Evolutionary conservation across 2,329 filamentous ascomycete genomes (phyloP).

Genomic region (Xylariaceae sp.): DNA sequence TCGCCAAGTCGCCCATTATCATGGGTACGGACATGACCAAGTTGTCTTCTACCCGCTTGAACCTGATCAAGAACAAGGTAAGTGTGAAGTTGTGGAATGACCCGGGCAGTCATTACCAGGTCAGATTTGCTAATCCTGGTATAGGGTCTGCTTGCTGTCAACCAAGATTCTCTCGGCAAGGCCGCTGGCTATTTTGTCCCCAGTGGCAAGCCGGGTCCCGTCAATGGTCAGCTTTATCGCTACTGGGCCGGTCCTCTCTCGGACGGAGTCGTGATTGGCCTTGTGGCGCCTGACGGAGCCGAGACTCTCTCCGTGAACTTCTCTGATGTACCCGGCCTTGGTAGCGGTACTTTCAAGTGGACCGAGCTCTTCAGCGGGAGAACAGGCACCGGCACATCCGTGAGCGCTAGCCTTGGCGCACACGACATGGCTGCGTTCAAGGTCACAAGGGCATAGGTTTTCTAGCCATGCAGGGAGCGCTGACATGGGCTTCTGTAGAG

Average conservation of each 20-base stretch:
- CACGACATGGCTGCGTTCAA: constrained; percentile 1
- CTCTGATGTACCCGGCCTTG: constrained; percentile 2
- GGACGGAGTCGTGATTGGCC: constrained; percentile 2
- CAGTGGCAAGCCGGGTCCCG: neutral
- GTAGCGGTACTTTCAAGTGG: neutral
- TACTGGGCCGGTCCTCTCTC: constrained; percentile 1
- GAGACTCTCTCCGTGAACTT: constrained; percentile 3
- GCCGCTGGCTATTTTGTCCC: neutral
- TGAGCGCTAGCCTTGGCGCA: neutral
- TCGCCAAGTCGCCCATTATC: constrained; percentile 1
- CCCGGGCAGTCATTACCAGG: neutral
- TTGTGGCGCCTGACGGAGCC: constrained; percentile 1
- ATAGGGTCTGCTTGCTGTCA: neutral
- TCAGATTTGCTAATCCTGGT: neutral
- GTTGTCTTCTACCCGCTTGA: neutral
- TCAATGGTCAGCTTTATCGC: neutral
- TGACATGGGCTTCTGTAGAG: no score
- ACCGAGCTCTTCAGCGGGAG: neutral
- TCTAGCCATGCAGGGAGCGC: no score
- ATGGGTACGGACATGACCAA: constrained; percentile 1
- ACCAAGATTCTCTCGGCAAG: constrained; percentile 2
- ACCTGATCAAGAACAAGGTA: constrained; percentile 2
- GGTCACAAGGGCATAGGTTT: no score
- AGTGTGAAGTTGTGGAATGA: neutral
- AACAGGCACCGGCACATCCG: neutral